A percentile compares a stretch with the other conserved stretches of the same genome.
Conservation (phyloP, 2,329 filamentous ascomycete species). For the Huntiella abstrusa region DNA sequence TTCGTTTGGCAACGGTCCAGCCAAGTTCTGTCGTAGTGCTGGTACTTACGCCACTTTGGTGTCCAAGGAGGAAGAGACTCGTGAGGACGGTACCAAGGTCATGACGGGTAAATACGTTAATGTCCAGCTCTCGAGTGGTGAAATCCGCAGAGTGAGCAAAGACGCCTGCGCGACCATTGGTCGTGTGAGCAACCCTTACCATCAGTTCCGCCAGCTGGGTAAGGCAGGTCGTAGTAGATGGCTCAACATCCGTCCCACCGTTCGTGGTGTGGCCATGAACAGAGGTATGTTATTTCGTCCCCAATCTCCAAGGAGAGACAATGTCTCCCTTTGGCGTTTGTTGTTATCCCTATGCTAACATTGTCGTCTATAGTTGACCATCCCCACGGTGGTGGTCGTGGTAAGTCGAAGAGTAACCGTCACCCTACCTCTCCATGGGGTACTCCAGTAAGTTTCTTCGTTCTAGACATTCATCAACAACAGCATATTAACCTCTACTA, state of each 20-base stretch:
- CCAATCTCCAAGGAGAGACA: too few relatives aligned
- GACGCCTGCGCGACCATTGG: constrained; percentile 91
- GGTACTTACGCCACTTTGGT: constrained; percentile 81
- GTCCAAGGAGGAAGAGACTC: constrained; percentile 65
- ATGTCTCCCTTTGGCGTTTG: background rate
- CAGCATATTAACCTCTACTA: constrained; percentile 16
- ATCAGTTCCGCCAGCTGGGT: constrained; percentile 77
- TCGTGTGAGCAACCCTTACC: constrained; percentile 79
- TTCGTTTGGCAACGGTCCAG: constrained; percentile 50
- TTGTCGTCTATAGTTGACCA: constrained; percentile 47
- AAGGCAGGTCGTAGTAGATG: constrained; percentile 89
- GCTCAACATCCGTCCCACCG: constrained; percentile 86
- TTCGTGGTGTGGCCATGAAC: constrained; percentile 97
- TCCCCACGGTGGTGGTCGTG: constrained; percentile 95
- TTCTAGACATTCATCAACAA: background rate
- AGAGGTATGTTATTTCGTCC: constrained; percentile 38
- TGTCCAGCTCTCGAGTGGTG: constrained; percentile 77
- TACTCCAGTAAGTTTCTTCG: constrained; percentile 51
- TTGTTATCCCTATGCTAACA: background rate
- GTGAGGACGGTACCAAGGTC: constrained; percentile 37
- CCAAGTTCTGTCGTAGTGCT: constrained; percentile 85
- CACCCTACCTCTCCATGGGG: constrained; percentile 95
- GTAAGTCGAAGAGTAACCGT: constrained; percentile 97
- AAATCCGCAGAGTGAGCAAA: constrained; percentile 73
- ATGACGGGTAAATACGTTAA: constrained; percentile 63